Conservation (phyloP, 1,139 yeast genomes). For the Citeromyces hawaiiensis region DNA sequence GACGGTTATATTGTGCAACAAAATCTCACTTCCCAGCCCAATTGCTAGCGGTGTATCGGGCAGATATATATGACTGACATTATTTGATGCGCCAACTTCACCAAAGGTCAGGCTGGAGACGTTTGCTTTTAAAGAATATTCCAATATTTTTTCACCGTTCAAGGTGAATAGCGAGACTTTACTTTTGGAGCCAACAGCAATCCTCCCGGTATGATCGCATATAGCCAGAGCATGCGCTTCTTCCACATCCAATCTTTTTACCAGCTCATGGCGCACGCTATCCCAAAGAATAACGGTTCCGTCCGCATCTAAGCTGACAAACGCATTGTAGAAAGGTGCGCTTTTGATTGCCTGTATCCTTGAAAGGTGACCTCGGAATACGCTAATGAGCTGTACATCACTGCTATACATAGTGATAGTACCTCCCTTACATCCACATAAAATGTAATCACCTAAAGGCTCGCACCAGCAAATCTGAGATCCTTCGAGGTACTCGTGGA, state of each 20-base stretch:
- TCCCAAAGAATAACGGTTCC: constrained; percentile 53
- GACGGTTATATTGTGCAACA: neutral
- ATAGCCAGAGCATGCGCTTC: neutral
- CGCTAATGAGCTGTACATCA: constrained; percentile 11
- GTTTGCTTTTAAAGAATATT: neutral
- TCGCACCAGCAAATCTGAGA: constrained; percentile 13
- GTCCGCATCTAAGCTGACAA: constrained; percentile 33
- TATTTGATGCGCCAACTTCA: neutral
- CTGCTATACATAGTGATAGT: constrained; percentile 36
- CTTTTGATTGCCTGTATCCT: constrained; percentile 26
- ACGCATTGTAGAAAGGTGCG: constrained; percentile 35
- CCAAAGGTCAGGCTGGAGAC: neutral
- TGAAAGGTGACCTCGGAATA: constrained; percentile 40
- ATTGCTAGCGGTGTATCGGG: neutral
- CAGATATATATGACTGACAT: neutral
- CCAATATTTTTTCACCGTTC: constrained; percentile 25
- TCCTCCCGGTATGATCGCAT: constrained; percentile 35
- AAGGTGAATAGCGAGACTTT: constrained; percentile 29
- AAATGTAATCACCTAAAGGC: constrained; percentile 8
- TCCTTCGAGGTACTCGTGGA: constrained; percentile 25
- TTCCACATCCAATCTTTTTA: constrained; percentile 30
- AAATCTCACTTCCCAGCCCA: neutral
- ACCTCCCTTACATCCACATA: constrained; percentile 28
- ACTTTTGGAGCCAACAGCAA: constrained; percentile 23
- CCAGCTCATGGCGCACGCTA: constrained; percentile 26